Evolutionary conservation across 257 asterid species (phyloP).

Genomic region (Nicotiana sylvestris): DNA sequence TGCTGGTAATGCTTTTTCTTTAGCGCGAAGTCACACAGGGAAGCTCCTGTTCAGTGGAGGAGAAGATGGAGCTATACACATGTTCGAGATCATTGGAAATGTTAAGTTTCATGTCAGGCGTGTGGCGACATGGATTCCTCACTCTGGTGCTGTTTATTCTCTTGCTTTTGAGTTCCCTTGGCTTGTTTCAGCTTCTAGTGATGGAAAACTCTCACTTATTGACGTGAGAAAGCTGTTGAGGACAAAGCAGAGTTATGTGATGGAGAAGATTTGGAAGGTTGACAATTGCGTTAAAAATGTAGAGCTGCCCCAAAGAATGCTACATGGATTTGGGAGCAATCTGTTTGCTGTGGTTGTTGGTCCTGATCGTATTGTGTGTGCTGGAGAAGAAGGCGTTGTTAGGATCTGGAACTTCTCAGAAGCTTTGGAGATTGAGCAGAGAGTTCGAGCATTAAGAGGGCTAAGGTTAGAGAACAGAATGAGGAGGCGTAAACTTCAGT

Average conservation of each 20-base stretch:
- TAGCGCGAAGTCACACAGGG: constrained; percentile 86
- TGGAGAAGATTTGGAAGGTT: constrained; percentile 22
- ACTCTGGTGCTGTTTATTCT: constrained; percentile 68
- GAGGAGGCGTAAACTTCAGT: constrained; percentile 69
- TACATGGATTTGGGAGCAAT: constrained; percentile 74
- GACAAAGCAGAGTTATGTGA: constrained; percentile 25
- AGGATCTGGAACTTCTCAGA: constrained; percentile 91
- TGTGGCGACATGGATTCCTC: constrained; percentile 87
- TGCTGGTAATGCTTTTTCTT: constrained; percentile 55
- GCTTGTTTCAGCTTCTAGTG: constrained; percentile 88
- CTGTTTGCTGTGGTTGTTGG: constrained; percentile 72
- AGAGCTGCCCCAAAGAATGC: constrained; percentile 89
- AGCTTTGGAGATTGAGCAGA: constrained; percentile 73
- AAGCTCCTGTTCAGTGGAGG: constrained; percentile 89
- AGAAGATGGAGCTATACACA: constrained; percentile 87
- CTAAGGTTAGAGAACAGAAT: constrained; percentile 71
- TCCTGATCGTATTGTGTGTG: constrained; percentile 77
- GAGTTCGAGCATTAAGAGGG: constrained; percentile 48
- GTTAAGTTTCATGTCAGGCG: constrained; percentile 29
- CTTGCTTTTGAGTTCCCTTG: constrained; percentile 97
- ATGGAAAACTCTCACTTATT: constrained; percentile 78
- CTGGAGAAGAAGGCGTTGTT: constrained; percentile 89
- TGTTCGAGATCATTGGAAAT: constrained; percentile 61
- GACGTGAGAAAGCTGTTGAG: constrained; percentile 76
- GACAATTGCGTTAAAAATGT: constrained; percentile 32